These are phyloP conservation scores for Aspergillus nanangensis DNA, from an alignment of 495 filamentous ascomycete genomes.

Conservation along the genomic window DNA sequence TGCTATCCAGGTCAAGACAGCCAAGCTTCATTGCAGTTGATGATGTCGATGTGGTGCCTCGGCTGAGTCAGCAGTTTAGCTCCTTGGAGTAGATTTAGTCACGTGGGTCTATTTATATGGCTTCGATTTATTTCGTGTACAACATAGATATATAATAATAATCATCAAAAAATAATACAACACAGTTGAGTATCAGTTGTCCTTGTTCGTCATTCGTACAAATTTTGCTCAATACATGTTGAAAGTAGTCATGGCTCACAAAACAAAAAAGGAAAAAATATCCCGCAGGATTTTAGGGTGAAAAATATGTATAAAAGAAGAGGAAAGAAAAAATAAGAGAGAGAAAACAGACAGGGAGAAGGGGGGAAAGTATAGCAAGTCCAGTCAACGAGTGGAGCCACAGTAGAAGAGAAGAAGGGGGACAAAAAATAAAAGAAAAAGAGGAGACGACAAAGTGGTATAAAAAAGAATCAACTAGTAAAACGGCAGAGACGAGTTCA, in stretches of 20 bases:
- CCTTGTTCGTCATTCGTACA: no score
- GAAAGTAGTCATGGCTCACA: no score
- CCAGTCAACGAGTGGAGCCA: not conserved
- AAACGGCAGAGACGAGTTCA: slow-evolving; percentile 19
- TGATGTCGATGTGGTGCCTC: no score
- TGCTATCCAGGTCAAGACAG: no score
- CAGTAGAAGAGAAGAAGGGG: not conserved
- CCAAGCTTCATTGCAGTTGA: no score
- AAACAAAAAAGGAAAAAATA: not conserved
- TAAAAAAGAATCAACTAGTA: slow-evolving; percentile 19
- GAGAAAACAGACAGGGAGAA: not conserved
- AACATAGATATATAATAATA: no score
- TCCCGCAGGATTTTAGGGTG: not conserved
- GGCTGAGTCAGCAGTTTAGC: no score
- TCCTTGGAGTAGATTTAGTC: no score
- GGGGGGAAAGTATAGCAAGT: not conserved
- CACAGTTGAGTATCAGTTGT: no score
- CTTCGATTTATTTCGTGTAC: no score
- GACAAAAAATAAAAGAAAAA: slow-evolving; percentile 1
- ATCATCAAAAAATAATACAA: no score
- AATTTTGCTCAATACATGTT: not conserved
- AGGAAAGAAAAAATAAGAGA: not conserved
- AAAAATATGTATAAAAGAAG: not conserved
- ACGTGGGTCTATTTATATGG: no score
- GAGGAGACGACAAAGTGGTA: not conserved